A percentile compares a stretch with the other conserved stretches of the same genome.
These are phyloP conservation scores for Parachaetomium inaequale DNA, from an alignment of 495 filamentous ascomycete genomes.

Conservation along the genomic window DNA sequence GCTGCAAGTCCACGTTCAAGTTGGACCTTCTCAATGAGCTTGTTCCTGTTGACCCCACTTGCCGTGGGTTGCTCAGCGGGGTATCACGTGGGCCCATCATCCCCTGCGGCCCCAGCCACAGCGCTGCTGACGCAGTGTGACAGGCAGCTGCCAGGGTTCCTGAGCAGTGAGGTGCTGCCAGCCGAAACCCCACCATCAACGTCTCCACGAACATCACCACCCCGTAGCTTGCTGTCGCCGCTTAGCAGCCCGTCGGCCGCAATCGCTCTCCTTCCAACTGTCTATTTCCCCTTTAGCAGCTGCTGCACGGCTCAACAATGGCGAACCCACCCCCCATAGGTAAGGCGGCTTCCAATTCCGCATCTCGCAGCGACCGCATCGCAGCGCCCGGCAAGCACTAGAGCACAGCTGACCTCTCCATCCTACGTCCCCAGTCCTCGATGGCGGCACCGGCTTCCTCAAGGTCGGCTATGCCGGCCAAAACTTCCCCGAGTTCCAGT, in stretches of 20 bases:
- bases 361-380: not conserved
- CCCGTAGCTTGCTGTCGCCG: slow-evolving; percentile 9
- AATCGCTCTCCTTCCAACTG: not conserved
- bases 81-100: slow-evolving; percentile 33
- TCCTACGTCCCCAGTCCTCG: slow-evolving; percentile 66
- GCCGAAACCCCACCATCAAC: slow-evolving; percentile 31
- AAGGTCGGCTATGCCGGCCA: slow-evolving; percentile 98
- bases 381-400: slow-evolving; percentile 4
- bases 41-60: not conserved
- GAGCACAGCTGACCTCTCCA: slow-evolving; percentile 20
- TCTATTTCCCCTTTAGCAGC: not conserved
- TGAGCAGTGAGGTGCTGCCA: slow-evolving; percentile 3
- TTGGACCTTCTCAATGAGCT: too few relatives aligned
- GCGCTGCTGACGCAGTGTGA: slow-evolving; percentile 18
- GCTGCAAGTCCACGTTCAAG: too few relatives aligned
- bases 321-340: slow-evolving; percentile 30
- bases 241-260: not conserved
- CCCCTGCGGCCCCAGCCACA: slow-evolving; percentile 20
- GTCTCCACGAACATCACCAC: slow-evolving; percentile 15
- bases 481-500: slow-evolving; percentile 99
- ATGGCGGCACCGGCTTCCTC: slow-evolving; percentile 99
- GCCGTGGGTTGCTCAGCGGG: slow-evolving; percentile 26
- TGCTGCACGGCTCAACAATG: slow-evolving; percentile 20
- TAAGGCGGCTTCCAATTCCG: slow-evolving; percentile 12
- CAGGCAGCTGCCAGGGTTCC: slow-evolving; percentile 1